Conservation (phyloP, 257 asterid genomes). For the Solanum sitiens region DNA sequence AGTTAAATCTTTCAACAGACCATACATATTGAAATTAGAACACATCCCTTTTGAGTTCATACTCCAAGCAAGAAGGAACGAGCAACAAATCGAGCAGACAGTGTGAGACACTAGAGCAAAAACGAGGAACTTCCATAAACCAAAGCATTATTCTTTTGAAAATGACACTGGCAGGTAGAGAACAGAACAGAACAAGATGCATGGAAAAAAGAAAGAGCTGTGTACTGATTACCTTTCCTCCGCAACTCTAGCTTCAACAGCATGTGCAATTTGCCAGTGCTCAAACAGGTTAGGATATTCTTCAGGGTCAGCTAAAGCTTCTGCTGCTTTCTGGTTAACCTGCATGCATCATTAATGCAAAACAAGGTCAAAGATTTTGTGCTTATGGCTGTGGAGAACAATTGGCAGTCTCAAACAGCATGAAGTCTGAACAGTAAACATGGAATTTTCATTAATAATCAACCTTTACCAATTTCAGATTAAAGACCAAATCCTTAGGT, state of each 20-base stretch:
- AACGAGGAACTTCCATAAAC: background rate
- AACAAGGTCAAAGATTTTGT: background rate
- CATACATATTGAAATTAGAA: background rate
- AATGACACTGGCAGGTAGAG: background rate
- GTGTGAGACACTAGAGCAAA: background rate
- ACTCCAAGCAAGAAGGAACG: background rate
- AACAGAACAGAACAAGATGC: background rate
- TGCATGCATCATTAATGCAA: conserved; percentile 11
- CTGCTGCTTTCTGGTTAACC: conserved; percentile 90
- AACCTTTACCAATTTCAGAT: background rate
- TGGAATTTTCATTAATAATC: background rate
- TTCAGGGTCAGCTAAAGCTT: conserved; percentile 90
- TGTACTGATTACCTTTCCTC: conserved; percentile 29
- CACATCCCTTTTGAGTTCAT: background rate
- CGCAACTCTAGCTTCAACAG: conserved; percentile 56
- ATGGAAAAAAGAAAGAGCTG: background rate
- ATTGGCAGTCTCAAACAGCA: background rate
- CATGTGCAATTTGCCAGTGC: conserved; percentile 88
- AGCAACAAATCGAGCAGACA: background rate
- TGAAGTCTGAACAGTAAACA: background rate
- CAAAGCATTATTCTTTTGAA: conserved; percentile 4
- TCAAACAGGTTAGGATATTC: conserved; percentile 86
- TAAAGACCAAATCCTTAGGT: background rate
- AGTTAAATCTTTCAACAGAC: background rate
- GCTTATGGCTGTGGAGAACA: background rate